Evolutionary conservation across 495 filamentous ascomycete genomes (phyloP), one percentile per base, ranked within the genome.

Genomic region (Hyaloscypha finlandica): DNA sequence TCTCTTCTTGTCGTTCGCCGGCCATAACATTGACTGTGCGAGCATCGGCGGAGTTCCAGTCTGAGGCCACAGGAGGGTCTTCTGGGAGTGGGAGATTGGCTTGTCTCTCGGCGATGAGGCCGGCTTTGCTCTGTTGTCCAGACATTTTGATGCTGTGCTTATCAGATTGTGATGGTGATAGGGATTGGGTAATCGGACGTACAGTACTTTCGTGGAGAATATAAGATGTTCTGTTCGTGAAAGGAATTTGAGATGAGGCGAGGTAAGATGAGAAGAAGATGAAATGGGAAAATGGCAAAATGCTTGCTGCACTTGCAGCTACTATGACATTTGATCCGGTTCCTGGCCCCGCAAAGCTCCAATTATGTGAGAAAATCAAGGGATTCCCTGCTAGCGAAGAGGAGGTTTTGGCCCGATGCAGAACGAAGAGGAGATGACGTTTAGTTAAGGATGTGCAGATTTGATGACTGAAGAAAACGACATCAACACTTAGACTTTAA

Each of bases 61-160:
- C 92, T n/a, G 89, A 89, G 22, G 86, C 76, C 16, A 79, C 77
- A 0, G 92, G 91, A 5, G 92, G 91, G 45, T 93, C 78, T 2
- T 94, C 89, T 14, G 92, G 92, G 55, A 94, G 83, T 35, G 90
- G 91, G 25, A 96, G 86, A 77, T 92, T 91, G 71, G 87, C 75
- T 76, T 86, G 80, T 73, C 78, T 80, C 72, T 89, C 76, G 22
- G 88, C 87, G 69, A 93, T 89, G 77, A 88, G 79, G 54, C 86
- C 77, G 61, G 78, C 71, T 75, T 92, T 92, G 80, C 76, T 79
- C 66, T 81, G 32, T 61, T 59, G 32, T 56, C 62, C 61, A 39
- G 66, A 53, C 68, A 71, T 69, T 64, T 68, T 69, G 61, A 48
- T 48, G 33, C 32, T 59, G 19, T 37, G 8, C 20, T 56, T 29